Conservation (phyloP, 257 asterid species). For the Buddleja alternifolia region DNA sequence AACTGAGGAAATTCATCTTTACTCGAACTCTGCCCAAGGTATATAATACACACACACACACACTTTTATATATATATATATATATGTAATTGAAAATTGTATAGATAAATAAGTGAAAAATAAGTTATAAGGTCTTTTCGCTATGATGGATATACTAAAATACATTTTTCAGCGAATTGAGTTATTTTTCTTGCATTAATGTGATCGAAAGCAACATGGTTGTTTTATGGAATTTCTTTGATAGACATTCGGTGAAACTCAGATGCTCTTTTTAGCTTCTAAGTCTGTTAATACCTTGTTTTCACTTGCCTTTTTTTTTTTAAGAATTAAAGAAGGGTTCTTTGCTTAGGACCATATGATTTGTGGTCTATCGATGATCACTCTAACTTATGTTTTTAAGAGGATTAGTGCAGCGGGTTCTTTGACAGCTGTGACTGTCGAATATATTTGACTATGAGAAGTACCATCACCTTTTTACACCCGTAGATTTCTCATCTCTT, state of each 20-base stretch:
- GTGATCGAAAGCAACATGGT: conserved; percentile 1
- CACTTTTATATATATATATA: too few species aligned
- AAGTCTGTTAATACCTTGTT: conserved; percentile 4
- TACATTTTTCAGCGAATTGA: background rate
- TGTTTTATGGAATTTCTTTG: conserved; percentile 11
- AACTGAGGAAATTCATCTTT: conserved; percentile 11
- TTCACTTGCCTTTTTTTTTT: background rate
- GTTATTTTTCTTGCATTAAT: conserved; percentile 21
- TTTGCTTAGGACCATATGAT: background rate
- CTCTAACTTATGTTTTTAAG: conserved; percentile 10
- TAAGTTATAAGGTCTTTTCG: conserved; percentile 7
- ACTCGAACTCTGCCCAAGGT: background rate
- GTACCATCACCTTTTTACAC: conserved; percentile 13
- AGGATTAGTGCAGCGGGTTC: conserved; percentile 2
- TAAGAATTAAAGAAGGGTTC: background rate
- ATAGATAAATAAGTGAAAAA: conserved; percentile 8
- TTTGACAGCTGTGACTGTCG: background rate
- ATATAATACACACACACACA: too few species aligned
- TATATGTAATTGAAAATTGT: background rate
- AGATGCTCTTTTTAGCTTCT: conserved; percentile 14
- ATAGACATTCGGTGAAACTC: background rate
- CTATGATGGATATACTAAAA: background rate
- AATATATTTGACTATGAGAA: conserved; percentile 21
- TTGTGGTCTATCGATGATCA: background rate
- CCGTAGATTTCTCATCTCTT: background rate